Evolutionary conservation across 2,329 filamentous ascomycete species (phyloP).

Genomic region (Stromatinia cepivora): DNA sequence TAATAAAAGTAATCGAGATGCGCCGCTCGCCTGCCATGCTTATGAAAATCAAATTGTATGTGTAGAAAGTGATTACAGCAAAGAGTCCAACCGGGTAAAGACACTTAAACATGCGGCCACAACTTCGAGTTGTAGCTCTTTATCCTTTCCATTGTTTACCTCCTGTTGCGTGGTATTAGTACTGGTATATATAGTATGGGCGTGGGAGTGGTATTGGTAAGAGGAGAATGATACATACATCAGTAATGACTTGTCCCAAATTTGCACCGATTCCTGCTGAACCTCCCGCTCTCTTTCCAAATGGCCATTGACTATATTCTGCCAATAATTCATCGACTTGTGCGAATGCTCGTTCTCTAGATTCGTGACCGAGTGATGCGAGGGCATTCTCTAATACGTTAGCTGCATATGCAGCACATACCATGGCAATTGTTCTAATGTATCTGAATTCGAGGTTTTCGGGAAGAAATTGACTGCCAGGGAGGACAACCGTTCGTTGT

Average conservation of each 20-base stretch:
- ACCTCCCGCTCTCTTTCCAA: conserved; percentile 75
- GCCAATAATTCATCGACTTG: conserved; percentile 95
- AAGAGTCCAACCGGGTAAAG: conserved; percentile 94
- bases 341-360: conserved; percentile 89
- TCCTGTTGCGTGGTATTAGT: conserved; percentile 52
- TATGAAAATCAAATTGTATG: conserved; percentile 2
- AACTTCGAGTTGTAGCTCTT: conserved; percentile 91
- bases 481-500: conserved; percentile 89
- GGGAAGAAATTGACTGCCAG: conserved; percentile 82
- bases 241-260: conserved; percentile 78
- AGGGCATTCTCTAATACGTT: conserved; percentile 99
- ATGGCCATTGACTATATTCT: conserved; percentile 97
- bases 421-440: conserved; percentile 88
- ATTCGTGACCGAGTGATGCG: conserved; percentile 88
- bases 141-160: conserved; percentile 82
- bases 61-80: conserved; percentile 58
- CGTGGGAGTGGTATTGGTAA: conserved; percentile 23
- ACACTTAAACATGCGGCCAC: conserved; percentile 95
- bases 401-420: conserved; percentile 95
- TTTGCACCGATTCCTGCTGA: conserved; percentile 87
- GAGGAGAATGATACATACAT: conserved; percentile 50
- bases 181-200: conserved; percentile 11
- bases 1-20: conserved; percentile 13
- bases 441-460: conserved; percentile 95
- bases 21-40: not conserved